Base-by-base conservation (phyloP, 495 filamentous ascomycete species). In the Evernia prunastri region DNA sequence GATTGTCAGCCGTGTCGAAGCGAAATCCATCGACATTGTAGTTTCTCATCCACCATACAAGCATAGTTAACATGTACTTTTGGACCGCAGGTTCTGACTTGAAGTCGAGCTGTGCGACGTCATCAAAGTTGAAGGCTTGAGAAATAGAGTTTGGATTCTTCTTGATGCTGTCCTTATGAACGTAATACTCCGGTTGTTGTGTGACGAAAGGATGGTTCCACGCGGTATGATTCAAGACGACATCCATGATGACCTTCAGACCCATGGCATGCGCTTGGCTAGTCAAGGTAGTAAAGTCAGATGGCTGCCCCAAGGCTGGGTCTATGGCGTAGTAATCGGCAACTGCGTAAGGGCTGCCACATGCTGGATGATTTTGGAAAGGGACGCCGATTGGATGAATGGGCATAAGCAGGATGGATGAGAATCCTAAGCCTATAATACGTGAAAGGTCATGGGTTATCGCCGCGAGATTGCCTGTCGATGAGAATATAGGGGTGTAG, bases 161-260 rank as follows among this genome's bases (percentile, higher is more conserved):
- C 35, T 40, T 59, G 23, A 17, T 25, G 4, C n/a, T 27, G 35
- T 40, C 56, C 6, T 18, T 27, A 40, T 59, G 56, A 15, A 59
- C 56, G 39, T 59, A 59, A n/a, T 39, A 40, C n/a, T 59, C 56
- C 9, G 56, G 56, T 12, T 42, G 56, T n/a, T 59, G 35, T 9
- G 20, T 3, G 20, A 59, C 9, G 20, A 59, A 40, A 20, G 56
- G 35, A 25, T 59, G 56, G 12, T 25, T 59, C 56, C 56, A 59
- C 25, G 56, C 56, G n/a, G 56, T 59, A 59, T 59, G 56, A 20
- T 59, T 59, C 36, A 59, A 33, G 56, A 59, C 56, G n/a, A 59
- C 56, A 8, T 59, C 56, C 56, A 59, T 59, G 35, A 59, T 37
- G 9, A 59, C 13, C 17, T 40, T 59, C 36, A 59, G 35, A 27